Evolutionary conservation across 148 eudicot species (phyloP), one percentile per base, ranked within the genome.

Genomic region (Dysphania ambrosioides): DNA sequence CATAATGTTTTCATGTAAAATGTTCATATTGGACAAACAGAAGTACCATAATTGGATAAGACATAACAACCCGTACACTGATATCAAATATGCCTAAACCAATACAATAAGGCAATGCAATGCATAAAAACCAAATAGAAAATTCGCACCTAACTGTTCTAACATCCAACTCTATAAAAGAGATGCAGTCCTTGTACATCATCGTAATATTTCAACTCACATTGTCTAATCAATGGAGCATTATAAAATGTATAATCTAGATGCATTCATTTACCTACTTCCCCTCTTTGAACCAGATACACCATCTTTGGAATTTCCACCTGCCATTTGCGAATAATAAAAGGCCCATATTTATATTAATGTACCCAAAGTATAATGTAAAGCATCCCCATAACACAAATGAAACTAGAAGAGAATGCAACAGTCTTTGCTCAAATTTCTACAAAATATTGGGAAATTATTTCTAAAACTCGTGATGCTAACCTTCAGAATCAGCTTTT

Each of bases 221-320:
- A 51, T 85, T 86, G 86, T 83, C 86, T 80, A 70, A 66, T 78
- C 76, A 81, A 67, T 75, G 77, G 72, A 87, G 87, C 87, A 86
- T 74, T 74, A 83, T 81, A 85, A 80, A 80, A 87, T 87, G 83
- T 87, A 86, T 84, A 81, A 88, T 83, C 93, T 79, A 90, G 90
- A 86, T 82, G 94, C 86, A 86, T 85, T 88, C 70, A 76, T 90
- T 93, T 95, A 95, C 99, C 99, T 95, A 95, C 99, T 95, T 81
- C 99, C 96, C 93, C 90, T 92, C 99, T 95, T 95, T 86, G 97
- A 81, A 90, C 99, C 97, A 85, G 99, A 95, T 83, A 90, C 95
- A 89, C 90, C 99, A 86, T 95, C 97, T 95, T 89, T 95, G 89
- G 99, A 92, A 86, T 89, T 95, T 95, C 99, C 97, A 92, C 97